Percentiles rank a stretch among this genome's conserved stretches.
phyloP scores from a whole-genome alignment of 495 filamentous ascomycete species.

The Xylaria longipes region DNA sequence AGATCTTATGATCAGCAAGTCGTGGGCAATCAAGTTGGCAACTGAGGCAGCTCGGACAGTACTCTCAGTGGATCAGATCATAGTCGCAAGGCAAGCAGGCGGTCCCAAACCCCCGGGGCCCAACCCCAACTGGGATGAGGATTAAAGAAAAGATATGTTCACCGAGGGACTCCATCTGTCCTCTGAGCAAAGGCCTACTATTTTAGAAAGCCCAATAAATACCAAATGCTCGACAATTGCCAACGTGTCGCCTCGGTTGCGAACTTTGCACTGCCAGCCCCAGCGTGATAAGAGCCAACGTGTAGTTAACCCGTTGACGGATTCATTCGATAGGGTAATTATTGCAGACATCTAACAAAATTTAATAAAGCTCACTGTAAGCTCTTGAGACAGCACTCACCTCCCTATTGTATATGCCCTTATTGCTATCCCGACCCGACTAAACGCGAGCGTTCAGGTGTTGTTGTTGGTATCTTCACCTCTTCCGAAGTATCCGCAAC shows the following conservation, averaged over 20 bases:
- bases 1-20: slow-evolving; percentile 88
- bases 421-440: background rate
- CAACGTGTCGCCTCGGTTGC: background rate
- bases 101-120: slow-evolving; percentile 95
- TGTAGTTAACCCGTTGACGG: background rate
- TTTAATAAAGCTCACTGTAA: background rate
- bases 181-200: background rate
- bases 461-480: background rate
- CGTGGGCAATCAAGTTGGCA: slow-evolving; percentile 94
- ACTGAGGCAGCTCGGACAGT: slow-evolving; percentile 95
- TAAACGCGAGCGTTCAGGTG: background rate
- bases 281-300: background rate
- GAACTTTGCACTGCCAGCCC: background rate
- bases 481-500: background rate
- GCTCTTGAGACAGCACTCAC: background rate
- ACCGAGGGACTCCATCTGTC: background rate
- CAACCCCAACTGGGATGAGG: slow-evolving; percentile 98
- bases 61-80: slow-evolving; percentile 97
- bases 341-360: background rate
- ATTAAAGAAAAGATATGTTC: slow-evolving; percentile 57
- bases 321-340: background rate
- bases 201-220: slow-evolving; percentile 2
- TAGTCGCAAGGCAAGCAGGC: slow-evolving; percentile 95
- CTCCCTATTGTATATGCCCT: background rate
- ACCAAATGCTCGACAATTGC: background rate